phyloP scores from a whole-genome alignment of 2,329 filamentous ascomycete genomes.

The Alternaria ventricosa region DNA sequence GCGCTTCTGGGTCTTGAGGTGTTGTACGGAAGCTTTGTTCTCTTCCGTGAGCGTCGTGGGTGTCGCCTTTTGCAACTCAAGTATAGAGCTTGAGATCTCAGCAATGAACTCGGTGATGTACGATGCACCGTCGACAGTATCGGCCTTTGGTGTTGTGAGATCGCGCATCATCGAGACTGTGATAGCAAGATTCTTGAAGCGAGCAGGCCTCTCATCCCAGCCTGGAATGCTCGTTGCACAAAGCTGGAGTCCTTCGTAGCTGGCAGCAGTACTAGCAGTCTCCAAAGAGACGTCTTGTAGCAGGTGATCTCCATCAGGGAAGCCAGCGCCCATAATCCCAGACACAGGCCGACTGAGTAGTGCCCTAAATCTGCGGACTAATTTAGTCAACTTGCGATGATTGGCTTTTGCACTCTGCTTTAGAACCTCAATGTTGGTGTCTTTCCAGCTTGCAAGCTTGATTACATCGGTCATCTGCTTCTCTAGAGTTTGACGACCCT shows the following conservation, averaged over 20 bases:
- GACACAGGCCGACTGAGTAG: slow-evolving; percentile 79
- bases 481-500: slow-evolving; percentile 77
- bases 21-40: slow-evolving; percentile 82
- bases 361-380: slow-evolving; percentile 87
- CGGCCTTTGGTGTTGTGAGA: slow-evolving; percentile 61
- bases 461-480: slow-evolving; percentile 94
- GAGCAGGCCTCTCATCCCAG: slow-evolving; percentile 59
- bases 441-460: slow-evolving; percentile 94
- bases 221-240: slow-evolving; percentile 31
- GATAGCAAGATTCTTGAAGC: slow-evolving; percentile 72
- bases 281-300: slow-evolving; percentile 17
- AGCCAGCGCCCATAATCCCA: slow-evolving; percentile 54
- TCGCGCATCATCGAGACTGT: slow-evolving; percentile 78
- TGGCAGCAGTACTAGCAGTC: slow-evolving; percentile 18
- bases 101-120: slow-evolving; percentile 72
- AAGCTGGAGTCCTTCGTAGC: slow-evolving; percentile 21
- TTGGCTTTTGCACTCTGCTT: slow-evolving; percentile 88
- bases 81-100: slow-evolving; percentile 70
- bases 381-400: slow-evolving; percentile 88
- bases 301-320: slow-evolving; percentile 34
- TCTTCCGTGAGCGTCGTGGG: slow-evolving; percentile 82
- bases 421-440: slow-evolving; percentile 90
- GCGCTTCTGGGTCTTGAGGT: slow-evolving; percentile 88
- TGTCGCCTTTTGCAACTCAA: slow-evolving; percentile 81
- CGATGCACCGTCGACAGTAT: slow-evolving; percentile 62